Conservation (phyloP, 2,329 filamentous ascomycete species). For the Monilinia fructicola region DNA sequence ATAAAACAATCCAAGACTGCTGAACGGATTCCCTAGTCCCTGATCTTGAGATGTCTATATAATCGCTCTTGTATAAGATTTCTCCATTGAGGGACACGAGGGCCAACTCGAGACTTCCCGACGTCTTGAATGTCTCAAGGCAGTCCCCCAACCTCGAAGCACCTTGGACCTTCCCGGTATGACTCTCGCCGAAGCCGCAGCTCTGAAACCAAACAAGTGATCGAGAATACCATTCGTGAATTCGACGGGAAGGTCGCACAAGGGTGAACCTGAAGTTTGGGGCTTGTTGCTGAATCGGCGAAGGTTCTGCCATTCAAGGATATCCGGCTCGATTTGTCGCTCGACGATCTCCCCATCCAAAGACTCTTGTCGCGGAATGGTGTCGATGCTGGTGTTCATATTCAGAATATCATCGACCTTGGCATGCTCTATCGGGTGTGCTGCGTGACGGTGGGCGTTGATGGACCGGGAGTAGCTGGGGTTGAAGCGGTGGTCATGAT, state of each 20-base stretch:
- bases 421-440: conserved; percentile 30
- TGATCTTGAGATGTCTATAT: conserved; percentile 74
- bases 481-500: conserved; percentile 39
- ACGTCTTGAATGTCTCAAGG: conserved; percentile 64
- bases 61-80: conserved; percentile 68
- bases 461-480: conserved; percentile 39
- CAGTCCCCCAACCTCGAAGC: conserved; percentile 62
- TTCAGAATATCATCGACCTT: conserved; percentile 37
- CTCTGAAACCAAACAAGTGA: conserved; percentile 67
- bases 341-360: conserved; percentile 35
- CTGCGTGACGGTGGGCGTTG: conserved; percentile 37
- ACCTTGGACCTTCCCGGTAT: conserved; percentile 52
- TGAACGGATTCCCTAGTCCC: conserved; percentile 63
- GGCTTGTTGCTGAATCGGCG: conserved; percentile 12
- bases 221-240: conserved; percentile 72
- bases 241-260: conserved; percentile 61
- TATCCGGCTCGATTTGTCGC: conserved; percentile 17
- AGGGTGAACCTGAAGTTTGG: conserved; percentile 23
- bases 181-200: conserved; percentile 60
- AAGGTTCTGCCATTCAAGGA: conserved; percentile 7
- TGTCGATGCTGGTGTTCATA: conserved; percentile 39
- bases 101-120: conserved; percentile 65
- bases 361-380: conserved; percentile 40
- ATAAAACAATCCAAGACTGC: conserved; percentile 59
- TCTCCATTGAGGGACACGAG: conserved; percentile 64